Evolutionary conservation across 148 eudicot species (phyloP), one percentile per base, ranked within the genome.

Genomic region (Rhododendron vialii): DNA sequence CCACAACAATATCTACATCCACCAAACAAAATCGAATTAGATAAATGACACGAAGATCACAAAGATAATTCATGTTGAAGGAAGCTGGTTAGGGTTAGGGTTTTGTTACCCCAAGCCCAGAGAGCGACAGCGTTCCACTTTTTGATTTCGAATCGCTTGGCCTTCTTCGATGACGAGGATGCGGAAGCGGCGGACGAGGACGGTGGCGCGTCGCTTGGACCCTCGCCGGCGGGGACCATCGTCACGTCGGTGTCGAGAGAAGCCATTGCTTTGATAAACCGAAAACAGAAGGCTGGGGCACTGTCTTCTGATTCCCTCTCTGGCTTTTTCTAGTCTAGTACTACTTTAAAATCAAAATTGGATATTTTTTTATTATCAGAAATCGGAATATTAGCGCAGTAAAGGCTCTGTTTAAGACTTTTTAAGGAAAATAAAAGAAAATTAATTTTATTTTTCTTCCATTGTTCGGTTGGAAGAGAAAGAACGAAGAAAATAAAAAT

Each of bases 71-170:
- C 76, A 14, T 30, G 17, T 14, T 13, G 76, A 71, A 33, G 76
- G 41, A 71, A 35, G 41, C 33, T 5, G 22, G 26, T 2, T 8
- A 75, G 45, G 48, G 76, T 57, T 76, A 26, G 55, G 76, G 8
- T 50, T 67, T 79, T 38, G 47, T 84, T 71, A 93, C 99, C 99
- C 98, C 99, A 96, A 83, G 99, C 99, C 99, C 99, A 96, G 43
- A 94, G 96, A 80, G 99, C 84, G 28, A 96, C 99, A 69, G 96
- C 98, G 93, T 94, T 96, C 98, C 99, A 96, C 92, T 96, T 96
- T 67, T 96, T 96, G 88, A 96, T 95, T 88, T 96, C 99, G 86
- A 96, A 96, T 20, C 98, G 95, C 91, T 95, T 95, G 1, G 91
- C 48, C 81, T 93, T 95, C 88, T 95, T 96, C 48, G 93, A 14